phyloP scores from a whole-genome alignment of 352 stramenopile species.

The Elongisporangium anandrum region DNA sequence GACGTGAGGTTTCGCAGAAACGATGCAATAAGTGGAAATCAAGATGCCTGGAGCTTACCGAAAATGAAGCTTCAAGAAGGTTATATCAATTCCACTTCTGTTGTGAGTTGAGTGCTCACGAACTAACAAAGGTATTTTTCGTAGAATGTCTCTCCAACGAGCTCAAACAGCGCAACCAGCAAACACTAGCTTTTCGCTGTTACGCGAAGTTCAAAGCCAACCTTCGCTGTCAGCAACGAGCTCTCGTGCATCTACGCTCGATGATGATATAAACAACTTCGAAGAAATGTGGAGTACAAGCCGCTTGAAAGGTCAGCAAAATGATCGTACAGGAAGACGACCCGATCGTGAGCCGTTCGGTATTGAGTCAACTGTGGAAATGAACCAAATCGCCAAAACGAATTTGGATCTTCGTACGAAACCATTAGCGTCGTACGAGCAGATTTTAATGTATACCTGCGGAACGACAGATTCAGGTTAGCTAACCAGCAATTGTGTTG shows the following conservation, averaged over 20 bases:
- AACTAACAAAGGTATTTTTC: background rate
- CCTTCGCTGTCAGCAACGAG: conserved; percentile 8
- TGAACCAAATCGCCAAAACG: conserved; percentile 24
- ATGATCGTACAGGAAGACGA: conserved; percentile 7
- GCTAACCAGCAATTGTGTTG: background rate
- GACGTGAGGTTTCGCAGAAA: conserved; percentile 25
- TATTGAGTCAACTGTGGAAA: conserved; percentile 13
- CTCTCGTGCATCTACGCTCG: conserved; percentile 1
- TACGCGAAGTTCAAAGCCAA: conserved; percentile 34
- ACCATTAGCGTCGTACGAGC: background rate
- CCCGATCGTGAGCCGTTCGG: background rate
- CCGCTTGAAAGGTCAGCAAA: conserved; percentile 21
- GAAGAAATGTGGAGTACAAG: conserved; percentile 70
- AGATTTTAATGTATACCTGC: background rate
- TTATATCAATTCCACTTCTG: conserved; percentile 1
- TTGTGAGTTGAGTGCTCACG: background rate
- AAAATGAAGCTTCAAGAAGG: conserved; percentile 31
- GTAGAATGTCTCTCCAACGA: conserved; percentile 13
- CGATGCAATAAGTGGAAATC: conserved; percentile 70
- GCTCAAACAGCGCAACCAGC: conserved; percentile 25
- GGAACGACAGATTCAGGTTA: too few relatives aligned
- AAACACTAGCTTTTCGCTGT: conserved; percentile 10
- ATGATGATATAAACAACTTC: conserved; percentile 26
- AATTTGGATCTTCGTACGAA: conserved; percentile 23
- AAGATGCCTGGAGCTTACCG: conserved; percentile 40